Evolutionary conservation across 164 flowering plant species (phyloP), one percentile per base, ranked within the genome.

Genomic region (Aristolochia californica): DNA sequence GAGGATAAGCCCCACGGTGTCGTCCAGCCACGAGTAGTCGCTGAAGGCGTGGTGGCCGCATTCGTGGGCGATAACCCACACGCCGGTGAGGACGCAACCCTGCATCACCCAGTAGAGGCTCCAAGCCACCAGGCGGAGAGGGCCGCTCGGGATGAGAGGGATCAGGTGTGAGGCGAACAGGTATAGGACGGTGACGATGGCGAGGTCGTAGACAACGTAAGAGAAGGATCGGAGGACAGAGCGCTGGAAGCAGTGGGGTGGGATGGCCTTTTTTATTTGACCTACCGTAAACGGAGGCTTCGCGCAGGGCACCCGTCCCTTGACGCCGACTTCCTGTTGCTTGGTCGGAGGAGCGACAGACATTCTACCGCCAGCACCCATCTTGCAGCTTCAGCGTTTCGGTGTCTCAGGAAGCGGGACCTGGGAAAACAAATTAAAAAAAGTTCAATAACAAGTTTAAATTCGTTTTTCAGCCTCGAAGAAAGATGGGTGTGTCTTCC

Each of bases 61-160:
- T 60, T 85, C 93, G 40, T 88, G 96, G 23, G 96, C 96, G n/a
- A 88, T 66, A 58, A 88, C 96, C 96, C 96, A 88, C 47, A 88
- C 77, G 0, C 91, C 93, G 8, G 93, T 85, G 20, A 81, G 74
- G 51, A 82, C 67, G 48, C 90, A 78, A 50, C 96, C 93, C 57
- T 88, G 96, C 53, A 67, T 16, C 16, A 53, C 70, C 83, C 90
- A 70, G 64, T 83, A 88, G 21, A 75, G 1, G 9, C 79, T 74
- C 96, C 96, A 88, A 13, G 90, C 83, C 18, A 80, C n/a, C 64
- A 64, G 72, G 27, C 72, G 40, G 68, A 80, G 69, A 7, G 81
- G 40, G 0, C 40, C 79, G 9, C 30, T 25, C 18, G 87, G 85
- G 30, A 85, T 78, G 63, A 30, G 71, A 23, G 71, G 76, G 72